Evolutionary conservation across 257 asterid genomes (phyloP).

Genomic region (Forsythia viridissima): DNA sequence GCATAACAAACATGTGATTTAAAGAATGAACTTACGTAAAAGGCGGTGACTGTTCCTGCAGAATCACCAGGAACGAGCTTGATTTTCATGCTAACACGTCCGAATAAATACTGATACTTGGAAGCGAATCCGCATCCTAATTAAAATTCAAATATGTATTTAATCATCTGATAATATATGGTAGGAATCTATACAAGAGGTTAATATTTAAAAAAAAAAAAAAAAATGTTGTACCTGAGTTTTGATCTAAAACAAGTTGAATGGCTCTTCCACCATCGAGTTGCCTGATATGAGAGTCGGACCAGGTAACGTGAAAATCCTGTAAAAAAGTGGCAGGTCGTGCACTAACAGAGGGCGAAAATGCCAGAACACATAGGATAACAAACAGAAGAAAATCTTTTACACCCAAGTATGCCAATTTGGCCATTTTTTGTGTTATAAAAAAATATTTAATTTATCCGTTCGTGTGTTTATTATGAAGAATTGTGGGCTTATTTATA

Average conservation of each 20-base stretch:
- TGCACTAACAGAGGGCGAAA: constrained; percentile 27
- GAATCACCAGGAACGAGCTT: constrained; percentile 69
- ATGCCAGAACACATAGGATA: constrained; percentile 22
- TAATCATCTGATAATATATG: neutral
- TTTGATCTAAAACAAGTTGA: constrained; percentile 74
- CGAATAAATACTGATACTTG: constrained; percentile 44
- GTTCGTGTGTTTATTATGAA: constrained; percentile 17
- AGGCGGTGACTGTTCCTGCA: constrained; percentile 65
- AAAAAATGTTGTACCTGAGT: constrained; percentile 42
- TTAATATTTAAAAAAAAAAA: neutral
- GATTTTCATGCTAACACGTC: constrained; percentile 58
- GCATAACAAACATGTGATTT: too few relatives aligned
- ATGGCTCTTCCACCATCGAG: constrained; percentile 69
- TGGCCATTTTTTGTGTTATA: constrained; percentile 26
- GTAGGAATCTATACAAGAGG: neutral
- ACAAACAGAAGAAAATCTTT: neutral
- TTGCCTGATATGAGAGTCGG: constrained; percentile 67
- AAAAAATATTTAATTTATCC: neutral
- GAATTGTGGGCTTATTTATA: constrained; percentile 34
- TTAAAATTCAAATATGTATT: neutral
- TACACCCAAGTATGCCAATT: constrained; percentile 1
- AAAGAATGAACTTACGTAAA: constrained; percentile 39
- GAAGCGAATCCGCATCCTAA: constrained; percentile 56
- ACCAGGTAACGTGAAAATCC: constrained; percentile 65
- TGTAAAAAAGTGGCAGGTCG: constrained; percentile 72